These are phyloP conservation scores for Phytophthora colocasiae DNA, from an alignment of 352 stramenopile species.

Conservation along the genomic window DNA sequence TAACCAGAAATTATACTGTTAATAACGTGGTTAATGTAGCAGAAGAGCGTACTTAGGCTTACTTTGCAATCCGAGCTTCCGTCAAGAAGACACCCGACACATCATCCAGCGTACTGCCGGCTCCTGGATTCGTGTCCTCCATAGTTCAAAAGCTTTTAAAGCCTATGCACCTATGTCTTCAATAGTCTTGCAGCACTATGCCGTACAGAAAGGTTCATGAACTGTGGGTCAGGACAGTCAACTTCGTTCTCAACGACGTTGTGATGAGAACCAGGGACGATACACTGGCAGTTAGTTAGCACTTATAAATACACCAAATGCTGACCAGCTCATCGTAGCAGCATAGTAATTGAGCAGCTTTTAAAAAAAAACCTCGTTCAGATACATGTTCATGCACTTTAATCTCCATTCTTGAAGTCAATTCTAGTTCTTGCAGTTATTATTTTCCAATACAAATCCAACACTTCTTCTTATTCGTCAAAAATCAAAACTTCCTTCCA, in stretches of 20 bases:
- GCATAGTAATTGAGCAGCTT: no score
- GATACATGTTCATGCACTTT: no score
- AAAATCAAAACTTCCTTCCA: neutral
- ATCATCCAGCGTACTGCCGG: constrained; percentile 49
- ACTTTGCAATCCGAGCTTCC: constrained; percentile 70
- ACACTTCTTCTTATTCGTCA: constrained; percentile 15
- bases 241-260: constrained; percentile 12
- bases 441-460: neutral
- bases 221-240: constrained; percentile 8
- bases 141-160: constrained; percentile 8
- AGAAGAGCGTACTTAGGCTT: constrained; percentile 5
- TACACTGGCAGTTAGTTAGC: constrained; percentile 6
- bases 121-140: constrained; percentile 29
- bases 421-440: no score
- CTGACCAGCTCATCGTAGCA: no score
- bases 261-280: constrained; percentile 9
- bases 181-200: neutral
- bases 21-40: neutral
- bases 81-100: constrained; percentile 77
- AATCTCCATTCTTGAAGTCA: constrained; percentile 8
- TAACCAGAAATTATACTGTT: constrained; percentile 5
- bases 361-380: no score
- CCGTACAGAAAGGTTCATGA: constrained; percentile 16
- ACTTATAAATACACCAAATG: constrained; percentile 31
- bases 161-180: neutral